phyloP scores from a whole-genome alignment of 495 filamentous ascomycete genomes.

The Penicillium riverlandense region DNA sequence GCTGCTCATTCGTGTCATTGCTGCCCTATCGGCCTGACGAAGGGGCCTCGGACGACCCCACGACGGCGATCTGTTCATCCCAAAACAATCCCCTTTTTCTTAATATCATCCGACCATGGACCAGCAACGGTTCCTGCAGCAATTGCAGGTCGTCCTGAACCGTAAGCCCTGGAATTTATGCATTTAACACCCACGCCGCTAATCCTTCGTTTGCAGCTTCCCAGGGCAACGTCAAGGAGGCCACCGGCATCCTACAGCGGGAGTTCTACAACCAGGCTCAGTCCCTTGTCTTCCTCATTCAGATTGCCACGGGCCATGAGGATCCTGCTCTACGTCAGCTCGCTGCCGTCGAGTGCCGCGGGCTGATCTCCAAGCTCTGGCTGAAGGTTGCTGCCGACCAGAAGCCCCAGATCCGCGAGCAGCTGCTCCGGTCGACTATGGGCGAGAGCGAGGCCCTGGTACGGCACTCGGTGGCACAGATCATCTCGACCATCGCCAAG shows the following conservation, averaged over 20 bases:
- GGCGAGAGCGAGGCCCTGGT: slow-evolving; percentile 65
- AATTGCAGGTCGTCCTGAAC: slow-evolving; percentile 67
- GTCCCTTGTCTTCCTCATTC: slow-evolving; percentile 74
- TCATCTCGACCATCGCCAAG: slow-evolving; percentile 80
- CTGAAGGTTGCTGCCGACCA: slow-evolving; percentile 48
- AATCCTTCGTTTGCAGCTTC: slow-evolving; percentile 22
- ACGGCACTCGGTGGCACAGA: slow-evolving; percentile 78
- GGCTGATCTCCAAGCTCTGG: slow-evolving; percentile 86
- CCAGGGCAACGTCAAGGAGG: slow-evolving; percentile 65
- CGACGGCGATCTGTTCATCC: neutral
- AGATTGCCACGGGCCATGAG: slow-evolving; percentile 71
- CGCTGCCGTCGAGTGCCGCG: slow-evolving; percentile 79
- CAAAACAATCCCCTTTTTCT: slow-evolving; percentile 1
- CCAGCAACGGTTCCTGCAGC: slow-evolving; percentile 63
- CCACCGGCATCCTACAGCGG: slow-evolving; percentile 83
- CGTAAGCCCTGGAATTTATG: slow-evolving; percentile 43
- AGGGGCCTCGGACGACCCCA: slow-evolving; percentile 20
- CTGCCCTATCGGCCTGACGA: slow-evolving; percentile 4
- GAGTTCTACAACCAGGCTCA: slow-evolving; percentile 83
- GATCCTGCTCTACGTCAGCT: slow-evolving; percentile 71
- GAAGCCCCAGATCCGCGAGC: slow-evolving; percentile 71
- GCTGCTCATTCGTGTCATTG: slow-evolving; percentile 23
- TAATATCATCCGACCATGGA: slow-evolving; percentile 48
- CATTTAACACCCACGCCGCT: neutral
- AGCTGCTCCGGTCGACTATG: slow-evolving; percentile 74